Evolutionary conservation across 2,329 filamentous ascomycete genomes (phyloP).

Genomic region (Ambrosiella xylebori): DNA sequence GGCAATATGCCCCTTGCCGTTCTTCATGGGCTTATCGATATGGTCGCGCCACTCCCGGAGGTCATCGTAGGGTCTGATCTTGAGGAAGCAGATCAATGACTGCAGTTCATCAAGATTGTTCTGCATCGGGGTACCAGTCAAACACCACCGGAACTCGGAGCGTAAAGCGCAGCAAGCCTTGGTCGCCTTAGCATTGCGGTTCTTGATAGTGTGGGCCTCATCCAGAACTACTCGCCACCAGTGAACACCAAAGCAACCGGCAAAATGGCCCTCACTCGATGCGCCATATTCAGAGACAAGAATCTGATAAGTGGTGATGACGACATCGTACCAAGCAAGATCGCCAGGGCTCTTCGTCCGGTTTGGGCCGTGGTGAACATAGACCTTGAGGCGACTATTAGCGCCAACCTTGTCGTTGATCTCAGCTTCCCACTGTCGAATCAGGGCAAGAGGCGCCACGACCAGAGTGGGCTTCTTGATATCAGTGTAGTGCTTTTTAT

Average conservation of each 20-base stretch:
- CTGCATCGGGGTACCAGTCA: conserved; percentile 94
- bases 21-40: conserved; percentile 79
- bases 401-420: conserved; percentile 64
- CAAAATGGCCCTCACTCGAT: conserved; percentile 38
- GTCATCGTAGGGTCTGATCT: conserved; percentile 81
- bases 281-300: conserved; percentile 76
- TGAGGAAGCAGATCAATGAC: conserved; percentile 78
- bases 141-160: conserved; percentile 83
- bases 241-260: conserved; percentile 67
- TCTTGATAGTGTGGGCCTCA: conserved; percentile 97
- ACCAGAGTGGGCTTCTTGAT: conserved; percentile 72
- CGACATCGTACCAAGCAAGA: conserved; percentile 74
- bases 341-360: conserved; percentile 65
- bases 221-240: conserved; percentile 96
- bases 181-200: conserved; percentile 86
- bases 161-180: conserved; percentile 76
- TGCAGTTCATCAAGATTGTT: conserved; percentile 96
- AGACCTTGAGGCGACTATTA: conserved; percentile 57
- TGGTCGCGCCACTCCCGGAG: conserved; percentile 76
- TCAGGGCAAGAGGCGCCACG: conserved; percentile 80
- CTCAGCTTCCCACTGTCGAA: conserved; percentile 93
- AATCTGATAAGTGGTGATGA: conserved; percentile 94
- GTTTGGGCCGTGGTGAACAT: conserved; percentile 77
- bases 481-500: conserved; percentile 49
- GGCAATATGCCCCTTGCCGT: conserved; percentile 72